Conservation (phyloP, 2,329 filamentous ascomycete genomes). For the Elsinoe australis region DNA sequence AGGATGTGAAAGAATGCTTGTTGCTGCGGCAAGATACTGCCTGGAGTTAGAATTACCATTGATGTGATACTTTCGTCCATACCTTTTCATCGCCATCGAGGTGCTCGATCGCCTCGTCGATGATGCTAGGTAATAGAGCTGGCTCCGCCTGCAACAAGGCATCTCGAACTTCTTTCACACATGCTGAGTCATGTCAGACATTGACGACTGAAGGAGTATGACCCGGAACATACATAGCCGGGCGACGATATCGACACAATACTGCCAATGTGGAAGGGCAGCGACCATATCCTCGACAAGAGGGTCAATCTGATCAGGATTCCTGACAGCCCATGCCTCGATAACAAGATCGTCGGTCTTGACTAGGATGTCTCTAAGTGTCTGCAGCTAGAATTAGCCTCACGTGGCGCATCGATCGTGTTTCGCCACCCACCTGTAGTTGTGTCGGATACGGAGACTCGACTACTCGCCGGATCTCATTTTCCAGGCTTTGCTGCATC, state of each 20-base stretch:
- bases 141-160: constrained; percentile 28
- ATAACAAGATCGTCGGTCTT: constrained; percentile 33
- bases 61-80: too few relatives aligned
- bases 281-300: constrained; percentile 43
- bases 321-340: constrained; percentile 40
- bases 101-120: constrained; percentile 25
- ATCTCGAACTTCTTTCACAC: constrained; percentile 25
- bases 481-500: constrained; percentile 3
- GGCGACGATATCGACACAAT: constrained; percentile 44
- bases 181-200: constrained; percentile 18
- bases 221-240: constrained; percentile 37
- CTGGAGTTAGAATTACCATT: too few relatives aligned
- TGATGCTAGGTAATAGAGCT: constrained; percentile 25
- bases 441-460: constrained; percentile 30
- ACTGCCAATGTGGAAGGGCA: constrained; percentile 45
- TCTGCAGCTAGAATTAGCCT: constrained; percentile 26
- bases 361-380: constrained; percentile 31
- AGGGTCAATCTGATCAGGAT: constrained; percentile 43
- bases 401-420: constrained; percentile 18
- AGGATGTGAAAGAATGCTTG: constrained; percentile 27
- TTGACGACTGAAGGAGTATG: too few relatives aligned
- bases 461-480: constrained; percentile 24
- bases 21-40: constrained; percentile 24
- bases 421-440: constrained; percentile 24
- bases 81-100: constrained; percentile 9